Percentiles rank a stretch among this genome's conserved stretches.
These are phyloP conservation scores for Onygenales sp. DNA, from an alignment of 2,329 filamentous ascomycete genomes.

Conservation along the genomic window DNA sequence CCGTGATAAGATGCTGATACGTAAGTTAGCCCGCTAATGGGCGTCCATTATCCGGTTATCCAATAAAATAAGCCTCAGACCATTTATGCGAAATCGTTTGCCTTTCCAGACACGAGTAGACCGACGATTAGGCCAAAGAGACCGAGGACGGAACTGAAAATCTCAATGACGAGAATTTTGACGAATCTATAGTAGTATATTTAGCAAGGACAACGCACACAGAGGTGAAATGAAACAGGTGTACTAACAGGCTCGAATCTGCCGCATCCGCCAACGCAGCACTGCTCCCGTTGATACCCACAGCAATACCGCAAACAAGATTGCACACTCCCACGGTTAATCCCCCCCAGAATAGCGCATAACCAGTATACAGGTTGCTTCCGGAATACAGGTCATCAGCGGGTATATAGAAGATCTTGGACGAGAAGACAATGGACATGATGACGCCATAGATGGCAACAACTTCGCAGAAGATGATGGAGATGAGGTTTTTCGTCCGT, in stretches of 20 bases:
- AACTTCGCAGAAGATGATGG: slow-evolving; percentile 99
- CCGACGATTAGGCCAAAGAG: slow-evolving; percentile 95
- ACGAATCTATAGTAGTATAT: slow-evolving; percentile 59
- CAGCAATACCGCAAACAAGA: slow-evolving; percentile 86
- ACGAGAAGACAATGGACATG: slow-evolving; percentile 97
- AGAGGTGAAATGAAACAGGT: neutral
- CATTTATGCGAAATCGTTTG: slow-evolving; percentile 53
- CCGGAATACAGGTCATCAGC: slow-evolving; percentile 60
- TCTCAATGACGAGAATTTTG: slow-evolving; percentile 97
- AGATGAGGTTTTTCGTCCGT: slow-evolving; percentile 98
- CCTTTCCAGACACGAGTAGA: slow-evolving; percentile 76
- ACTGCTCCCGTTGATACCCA: slow-evolving; percentile 96
- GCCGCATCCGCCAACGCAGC: slow-evolving; percentile 93
- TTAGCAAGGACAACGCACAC: neutral
- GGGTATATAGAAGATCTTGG: slow-evolving; percentile 63
- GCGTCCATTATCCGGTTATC: neutral
- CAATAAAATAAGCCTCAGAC: neutral
- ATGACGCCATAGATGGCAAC: slow-evolving; percentile 99
- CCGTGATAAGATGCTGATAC: too few species aligned
- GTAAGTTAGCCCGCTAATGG: neutral
- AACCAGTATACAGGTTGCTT: slow-evolving; percentile 87
- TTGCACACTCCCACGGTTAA: slow-evolving; percentile 94
- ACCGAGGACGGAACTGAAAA: slow-evolving; percentile 95
- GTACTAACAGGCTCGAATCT: slow-evolving; percentile 71
- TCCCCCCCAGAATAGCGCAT: slow-evolving; percentile 90